A percentile compares a stretch with the other conserved stretches of the same genome.
These are phyloP conservation scores for Yamadazyma tumulicola DNA, from an alignment of 805 yeast species.

Conservation along the genomic window DNA sequence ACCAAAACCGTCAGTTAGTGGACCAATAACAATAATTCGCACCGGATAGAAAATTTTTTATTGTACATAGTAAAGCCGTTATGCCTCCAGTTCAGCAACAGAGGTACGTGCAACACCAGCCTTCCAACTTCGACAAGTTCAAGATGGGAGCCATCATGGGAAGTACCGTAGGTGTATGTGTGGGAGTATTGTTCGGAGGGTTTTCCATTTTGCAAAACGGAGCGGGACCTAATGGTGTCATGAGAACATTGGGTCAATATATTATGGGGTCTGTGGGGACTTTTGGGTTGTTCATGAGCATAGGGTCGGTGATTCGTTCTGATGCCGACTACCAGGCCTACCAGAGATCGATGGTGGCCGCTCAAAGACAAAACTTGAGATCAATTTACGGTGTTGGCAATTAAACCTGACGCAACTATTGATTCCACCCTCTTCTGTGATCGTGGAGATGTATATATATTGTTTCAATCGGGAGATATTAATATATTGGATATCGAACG, in stretches of 20 bases:
- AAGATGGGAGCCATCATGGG: constrained; percentile 99
- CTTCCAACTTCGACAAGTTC: constrained; percentile 91
- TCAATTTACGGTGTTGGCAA: constrained; percentile 5
- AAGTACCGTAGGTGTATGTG: constrained; percentile 84
- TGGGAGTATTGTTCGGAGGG: constrained; percentile 93
- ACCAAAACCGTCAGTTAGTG: too few relatives aligned
- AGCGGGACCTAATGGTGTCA: constrained; percentile 97
- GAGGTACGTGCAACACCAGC: constrained; percentile 53
- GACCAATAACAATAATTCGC: too few relatives aligned
- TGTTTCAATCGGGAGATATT: constrained; percentile 1
- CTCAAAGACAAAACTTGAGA: constrained; percentile 18
- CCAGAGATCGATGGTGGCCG: constrained; percentile 26
- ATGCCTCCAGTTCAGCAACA: constrained; percentile 72
- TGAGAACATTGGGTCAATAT: constrained; percentile 95
- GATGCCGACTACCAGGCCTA: constrained; percentile 44
- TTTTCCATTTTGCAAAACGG: constrained; percentile 87
- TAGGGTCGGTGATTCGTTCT: constrained; percentile 88
- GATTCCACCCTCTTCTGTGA: too few relatives aligned
- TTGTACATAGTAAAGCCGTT: constrained; percentile 4
- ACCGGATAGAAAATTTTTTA: constrained; percentile 7
- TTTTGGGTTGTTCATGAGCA: constrained; percentile 93
- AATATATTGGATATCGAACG: constrained; percentile 7
- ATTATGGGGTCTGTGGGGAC: constrained; percentile 96
- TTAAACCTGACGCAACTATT: too few relatives aligned
- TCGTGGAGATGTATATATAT: too few relatives aligned